These are phyloP conservation scores for Kitagawia praeruptora DNA, from an alignment of 129 eudicot species.

Conservation along the genomic window DNA sequence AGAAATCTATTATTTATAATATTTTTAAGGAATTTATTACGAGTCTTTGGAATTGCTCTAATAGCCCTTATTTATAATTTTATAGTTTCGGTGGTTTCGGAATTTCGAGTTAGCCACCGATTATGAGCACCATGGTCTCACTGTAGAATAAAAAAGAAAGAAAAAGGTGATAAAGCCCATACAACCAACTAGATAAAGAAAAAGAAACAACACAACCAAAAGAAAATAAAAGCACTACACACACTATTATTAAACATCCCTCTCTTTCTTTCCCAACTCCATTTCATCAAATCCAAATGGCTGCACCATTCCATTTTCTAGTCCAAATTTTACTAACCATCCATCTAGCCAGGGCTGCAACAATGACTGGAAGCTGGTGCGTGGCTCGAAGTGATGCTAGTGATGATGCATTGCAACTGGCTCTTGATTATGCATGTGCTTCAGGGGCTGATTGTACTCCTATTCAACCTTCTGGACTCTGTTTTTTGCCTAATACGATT, in stretches of 20 bases:
- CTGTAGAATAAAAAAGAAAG: slow-evolving; percentile 1
- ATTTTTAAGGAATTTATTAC: no score
- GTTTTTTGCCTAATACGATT: slow-evolving; percentile 56
- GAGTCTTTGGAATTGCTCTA: no score
- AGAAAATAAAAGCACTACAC: neutral
- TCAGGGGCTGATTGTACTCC: slow-evolving; percentile 75
- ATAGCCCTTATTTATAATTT: no score
- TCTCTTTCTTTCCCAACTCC: slow-evolving; percentile 24
- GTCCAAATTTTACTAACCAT: neutral
- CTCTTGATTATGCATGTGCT: slow-evolving; percentile 69
- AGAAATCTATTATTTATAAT: no score
- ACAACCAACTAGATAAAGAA: slow-evolving; percentile 2
- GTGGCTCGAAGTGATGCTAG: slow-evolving; percentile 57
- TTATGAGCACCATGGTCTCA: neutral
- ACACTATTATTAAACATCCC: slow-evolving; percentile 11
- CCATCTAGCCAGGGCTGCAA: slow-evolving; percentile 2
- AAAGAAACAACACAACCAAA: neutral
- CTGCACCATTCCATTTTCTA: slow-evolving; percentile 3
- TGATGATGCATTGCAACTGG: slow-evolving; percentile 41
- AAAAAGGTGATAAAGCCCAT: slow-evolving; percentile 12
- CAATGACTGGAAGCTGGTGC: slow-evolving; percentile 36
- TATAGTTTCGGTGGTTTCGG: no score
- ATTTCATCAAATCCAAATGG: neutral
- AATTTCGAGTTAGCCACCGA: neutral
- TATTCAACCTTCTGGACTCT: slow-evolving; percentile 41